Conservation (phyloP, 805 yeast genomes). For the Zygosaccharomyces lentus region DNA sequence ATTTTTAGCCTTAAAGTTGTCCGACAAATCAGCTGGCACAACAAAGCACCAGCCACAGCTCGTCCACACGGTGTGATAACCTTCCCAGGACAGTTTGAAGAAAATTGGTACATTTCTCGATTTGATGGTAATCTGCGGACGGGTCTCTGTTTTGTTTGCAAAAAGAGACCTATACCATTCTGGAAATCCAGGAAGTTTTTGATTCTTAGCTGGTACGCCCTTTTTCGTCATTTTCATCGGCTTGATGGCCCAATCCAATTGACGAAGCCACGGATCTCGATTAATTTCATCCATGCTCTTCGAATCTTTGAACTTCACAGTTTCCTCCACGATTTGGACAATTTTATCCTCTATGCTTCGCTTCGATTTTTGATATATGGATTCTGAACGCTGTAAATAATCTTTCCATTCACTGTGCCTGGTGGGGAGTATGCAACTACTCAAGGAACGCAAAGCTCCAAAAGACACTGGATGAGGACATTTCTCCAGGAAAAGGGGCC, state of each 20-base stretch:
- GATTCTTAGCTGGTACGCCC: slow-evolving; percentile 66
- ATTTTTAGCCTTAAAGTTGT: slow-evolving; percentile 35
- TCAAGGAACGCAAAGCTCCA: slow-evolving; percentile 74
- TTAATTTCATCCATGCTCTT: slow-evolving; percentile 29
- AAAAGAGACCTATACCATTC: slow-evolving; percentile 78
- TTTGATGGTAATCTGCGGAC: slow-evolving; percentile 60
- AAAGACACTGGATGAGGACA: slow-evolving; percentile 95
- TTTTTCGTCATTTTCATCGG: slow-evolving; percentile 60
- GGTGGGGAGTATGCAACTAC: slow-evolving; percentile 75
- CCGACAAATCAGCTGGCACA: slow-evolving; percentile 39
- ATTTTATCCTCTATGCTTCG: slow-evolving; percentile 55
- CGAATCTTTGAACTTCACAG: slow-evolving; percentile 44
- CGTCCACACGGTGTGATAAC: slow-evolving; percentile 76
- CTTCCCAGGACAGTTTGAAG: slow-evolving; percentile 79
- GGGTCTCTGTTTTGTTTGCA: slow-evolving; percentile 35
- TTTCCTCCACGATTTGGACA: slow-evolving; percentile 53
- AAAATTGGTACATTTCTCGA: slow-evolving; percentile 74
- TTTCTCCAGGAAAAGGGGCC: slow-evolving; percentile 59
- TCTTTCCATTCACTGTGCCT: slow-evolving; percentile 60
- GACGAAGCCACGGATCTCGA: slow-evolving; percentile 84
- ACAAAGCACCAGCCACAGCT: slow-evolving; percentile 88
- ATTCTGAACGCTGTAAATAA: slow-evolving; percentile 68
- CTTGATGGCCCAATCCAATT: slow-evolving; percentile 78
- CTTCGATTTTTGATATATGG: slow-evolving; percentile 55
- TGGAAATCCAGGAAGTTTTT: slow-evolving; percentile 85